These are phyloP conservation scores for Mycena capillaripes DNA, from an alignment of 768 basidiomycete species.

Conservation along the genomic window DNA sequence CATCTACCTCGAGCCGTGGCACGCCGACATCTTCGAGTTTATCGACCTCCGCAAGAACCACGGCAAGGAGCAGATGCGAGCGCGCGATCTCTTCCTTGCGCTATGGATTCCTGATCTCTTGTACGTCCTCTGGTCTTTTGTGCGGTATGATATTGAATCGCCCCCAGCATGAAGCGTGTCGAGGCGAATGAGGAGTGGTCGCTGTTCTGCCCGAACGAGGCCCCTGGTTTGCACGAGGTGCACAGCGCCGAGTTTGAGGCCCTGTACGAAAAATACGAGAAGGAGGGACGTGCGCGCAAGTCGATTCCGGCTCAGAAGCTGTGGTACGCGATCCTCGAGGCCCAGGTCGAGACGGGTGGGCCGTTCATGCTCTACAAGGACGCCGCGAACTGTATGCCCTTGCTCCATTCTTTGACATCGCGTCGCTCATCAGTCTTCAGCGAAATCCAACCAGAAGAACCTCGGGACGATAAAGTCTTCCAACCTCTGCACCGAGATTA, in stretches of 20 bases:
- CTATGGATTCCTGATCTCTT: conserved; percentile 99
- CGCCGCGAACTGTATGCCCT: conserved; percentile 80
- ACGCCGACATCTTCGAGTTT: conserved; percentile 98
- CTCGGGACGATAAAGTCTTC: conserved; percentile 90
- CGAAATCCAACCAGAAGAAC: conserved; percentile 89
- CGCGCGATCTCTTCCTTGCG: conserved; percentile 97
- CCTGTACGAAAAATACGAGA: conserved; percentile 90
- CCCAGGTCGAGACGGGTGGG: conserved; percentile 97
- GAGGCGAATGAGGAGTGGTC: conserved; percentile 94
- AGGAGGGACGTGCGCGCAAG: conserved; percentile 89
- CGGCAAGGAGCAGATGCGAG: conserved; percentile 97
- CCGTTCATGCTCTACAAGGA: conserved; percentile 99
- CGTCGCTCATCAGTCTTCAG: conserved; percentile 47
- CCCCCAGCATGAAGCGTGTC: conserved; percentile 93
- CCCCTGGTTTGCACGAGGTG: conserved; percentile 90
- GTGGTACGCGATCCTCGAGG: conserved; percentile 97
- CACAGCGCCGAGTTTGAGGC: conserved; percentile 92
- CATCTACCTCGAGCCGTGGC: conserved; percentile 99
- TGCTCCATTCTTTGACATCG: not conserved
- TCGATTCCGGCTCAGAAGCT: conserved; percentile 95
- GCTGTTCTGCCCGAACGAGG: conserved; percentile 98
- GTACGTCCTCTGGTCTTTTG: conserved; percentile 58
- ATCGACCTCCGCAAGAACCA: conserved; percentile 99
- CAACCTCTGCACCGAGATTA: conserved; percentile 89
- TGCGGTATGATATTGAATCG: not conserved